Base-by-base conservation (phyloP, 2,329 filamentous ascomycete genomes). In the Ophiostoma montium region DNA sequence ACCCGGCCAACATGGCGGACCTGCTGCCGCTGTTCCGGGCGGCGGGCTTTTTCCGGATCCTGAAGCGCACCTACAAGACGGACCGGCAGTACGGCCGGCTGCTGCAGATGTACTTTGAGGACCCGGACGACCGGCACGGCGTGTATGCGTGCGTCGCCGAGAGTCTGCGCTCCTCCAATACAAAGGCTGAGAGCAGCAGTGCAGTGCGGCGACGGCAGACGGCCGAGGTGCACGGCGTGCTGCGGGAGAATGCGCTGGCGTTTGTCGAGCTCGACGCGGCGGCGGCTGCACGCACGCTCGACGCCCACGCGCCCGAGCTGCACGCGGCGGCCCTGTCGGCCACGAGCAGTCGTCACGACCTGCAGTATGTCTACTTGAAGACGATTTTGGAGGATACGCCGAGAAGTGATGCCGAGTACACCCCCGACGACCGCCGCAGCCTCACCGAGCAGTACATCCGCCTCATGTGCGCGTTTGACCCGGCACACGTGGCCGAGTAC, bases 381-480 rank as follows among this genome's bases (percentile, higher is more conserved):
- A 77, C 84, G 1, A 69, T 96, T 3, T 69, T 96, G 7, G 88
- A 95, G 60, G 79, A 70, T 0, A 36, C 15, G 12, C 48, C 27
- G 2, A 23, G 30, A 15, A 18, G 45, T 5, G 15, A 8, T n/a
- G 49, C 23, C 16, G 18, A 27, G 1, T 42, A 23, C 3, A 21
- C 2, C n/a, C 36, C 30, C 27, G 3, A 41, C 15, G 30, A 43
- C 30, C 58, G 62, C 16, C 71, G 76, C 38, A 73, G 75, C 32
- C 80, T 95, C 56, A 69, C 84, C 6, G 92, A 96, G 63, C 75
- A 75, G 49, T 96, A 96, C 63, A 81, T 96, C 5, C 84, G 84
- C 57, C 75, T 98, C 21, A 89, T 96, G 81, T 98, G 94, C 65
- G 77, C 70, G 50, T 95, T 87, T 62, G 78, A 95, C 52, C 78